phyloP scores from a whole-genome alignment of 176 grass and related monocot species.

The Carex kokanica region DNA sequence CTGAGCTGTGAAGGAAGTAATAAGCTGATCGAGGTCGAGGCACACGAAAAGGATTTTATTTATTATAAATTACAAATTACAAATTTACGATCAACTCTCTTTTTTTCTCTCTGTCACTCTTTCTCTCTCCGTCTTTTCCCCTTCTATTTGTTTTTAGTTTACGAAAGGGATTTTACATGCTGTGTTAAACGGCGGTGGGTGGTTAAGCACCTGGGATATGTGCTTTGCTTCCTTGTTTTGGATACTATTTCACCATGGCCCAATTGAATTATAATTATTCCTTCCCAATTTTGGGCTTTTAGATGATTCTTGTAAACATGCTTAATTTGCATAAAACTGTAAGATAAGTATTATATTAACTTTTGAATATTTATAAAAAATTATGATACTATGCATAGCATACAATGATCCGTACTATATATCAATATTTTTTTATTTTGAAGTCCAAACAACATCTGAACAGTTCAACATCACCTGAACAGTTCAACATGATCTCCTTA shows the following conservation, averaged over 20 bases:
- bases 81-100: background rate
- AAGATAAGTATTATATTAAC: no score
- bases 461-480: no score
- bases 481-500: no score
- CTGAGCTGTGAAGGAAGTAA: slow-evolving; percentile 19
- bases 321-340: background rate
- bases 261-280: background rate
- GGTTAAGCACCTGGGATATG: background rate
- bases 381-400: no score
- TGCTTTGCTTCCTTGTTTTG: background rate
- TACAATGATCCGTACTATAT: no score
- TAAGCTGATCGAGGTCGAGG: background rate
- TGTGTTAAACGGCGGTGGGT: background rate
- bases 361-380: no score
- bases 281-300: background rate
- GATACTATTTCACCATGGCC: background rate
- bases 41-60: background rate
- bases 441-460: no score
- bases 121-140: no score
- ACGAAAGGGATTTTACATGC: background rate
- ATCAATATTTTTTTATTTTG: no score
- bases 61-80: background rate
- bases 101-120: background rate
- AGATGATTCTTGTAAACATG: background rate
- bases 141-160: background rate